These are phyloP conservation scores for Boletus coffeatus DNA, from an alignment of 1,284 basidiomycete genomes.

Conservation along the genomic window DNA sequence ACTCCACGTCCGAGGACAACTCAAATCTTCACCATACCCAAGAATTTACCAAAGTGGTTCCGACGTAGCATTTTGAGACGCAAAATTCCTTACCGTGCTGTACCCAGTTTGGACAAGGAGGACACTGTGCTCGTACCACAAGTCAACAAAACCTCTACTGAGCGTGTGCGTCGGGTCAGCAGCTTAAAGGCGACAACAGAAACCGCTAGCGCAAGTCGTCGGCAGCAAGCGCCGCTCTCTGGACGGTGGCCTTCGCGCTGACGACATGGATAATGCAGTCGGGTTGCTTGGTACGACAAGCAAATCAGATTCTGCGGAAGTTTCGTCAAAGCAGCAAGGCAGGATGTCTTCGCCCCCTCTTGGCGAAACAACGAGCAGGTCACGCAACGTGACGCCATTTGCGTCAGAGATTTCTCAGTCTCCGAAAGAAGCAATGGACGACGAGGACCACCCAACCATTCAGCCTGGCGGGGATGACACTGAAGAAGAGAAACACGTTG, in stretches of 20 bases:
- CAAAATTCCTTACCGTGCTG: constrained; percentile 5
- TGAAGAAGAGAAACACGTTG: background rate
- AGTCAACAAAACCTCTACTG: background rate
- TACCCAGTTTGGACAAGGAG: background rate
- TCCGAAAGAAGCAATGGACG: background rate
- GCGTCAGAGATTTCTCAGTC: constrained; percentile 2
- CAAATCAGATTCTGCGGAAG: too few relatives aligned
- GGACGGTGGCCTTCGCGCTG: background rate
- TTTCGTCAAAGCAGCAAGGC: background rate
- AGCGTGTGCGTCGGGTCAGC: background rate
- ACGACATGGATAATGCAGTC: too few relatives aligned
- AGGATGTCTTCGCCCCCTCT: background rate
- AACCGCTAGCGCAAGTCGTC: background rate
- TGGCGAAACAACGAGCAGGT: background rate
- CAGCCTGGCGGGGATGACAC: background rate
- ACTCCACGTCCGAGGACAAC: background rate
- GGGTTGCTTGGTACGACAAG: too few relatives aligned
- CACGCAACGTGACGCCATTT: constrained; percentile 14
- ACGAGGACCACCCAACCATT: background rate
- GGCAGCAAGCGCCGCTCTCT: constrained; percentile 1
- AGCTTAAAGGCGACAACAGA: background rate
- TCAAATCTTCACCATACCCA: background rate
- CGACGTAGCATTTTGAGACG: constrained; percentile 26
- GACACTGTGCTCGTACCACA: background rate
- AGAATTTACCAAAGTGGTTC: constrained; percentile 14